Conservation (phyloP, 2,329 filamentous ascomycete species). For the Calonectria hawksworthii region DNA sequence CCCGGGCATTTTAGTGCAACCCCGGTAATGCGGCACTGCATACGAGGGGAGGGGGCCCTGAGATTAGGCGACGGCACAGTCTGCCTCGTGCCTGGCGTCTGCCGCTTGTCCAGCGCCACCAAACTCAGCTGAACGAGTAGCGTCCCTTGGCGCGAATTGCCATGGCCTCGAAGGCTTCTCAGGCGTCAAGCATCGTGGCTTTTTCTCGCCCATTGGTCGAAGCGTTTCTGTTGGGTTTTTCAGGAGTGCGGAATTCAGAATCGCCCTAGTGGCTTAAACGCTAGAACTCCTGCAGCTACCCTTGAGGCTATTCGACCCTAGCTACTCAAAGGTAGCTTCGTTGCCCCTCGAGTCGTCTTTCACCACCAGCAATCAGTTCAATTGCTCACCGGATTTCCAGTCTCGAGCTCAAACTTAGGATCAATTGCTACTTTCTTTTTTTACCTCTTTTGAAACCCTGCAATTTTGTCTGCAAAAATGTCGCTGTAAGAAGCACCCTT, state of each 20-base stretch:
- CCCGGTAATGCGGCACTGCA: slow-evolving; percentile 11
- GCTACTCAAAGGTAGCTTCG: neutral
- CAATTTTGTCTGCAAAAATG: slow-evolving; percentile 20
- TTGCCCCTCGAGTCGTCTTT: neutral
- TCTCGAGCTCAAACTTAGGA: neutral
- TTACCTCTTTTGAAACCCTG: neutral
- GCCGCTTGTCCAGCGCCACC: slow-evolving; percentile 32
- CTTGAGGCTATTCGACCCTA: neutral
- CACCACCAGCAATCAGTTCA: neutral
- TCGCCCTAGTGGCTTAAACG: neutral
- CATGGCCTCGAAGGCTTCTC: slow-evolving; percentile 2
- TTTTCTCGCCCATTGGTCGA: neutral
- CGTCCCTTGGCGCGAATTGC: slow-evolving; percentile 32
- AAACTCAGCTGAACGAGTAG: slow-evolving; percentile 43
- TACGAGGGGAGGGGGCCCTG: neutral
- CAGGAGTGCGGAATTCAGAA: neutral
- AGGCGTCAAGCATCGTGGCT: slow-evolving; percentile 10
- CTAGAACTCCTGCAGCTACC: neutral
- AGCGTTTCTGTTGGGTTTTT: neutral
- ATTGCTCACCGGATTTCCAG: neutral
- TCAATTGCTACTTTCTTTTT: neutral
- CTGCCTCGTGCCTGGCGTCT: slow-evolving; percentile 29
- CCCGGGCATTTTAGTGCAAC: neutral
- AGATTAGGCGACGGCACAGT: slow-evolving; percentile 23
- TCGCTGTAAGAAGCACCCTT: slow-evolving; percentile 26